A percentile compares a stretch with the other conserved stretches of the same genome.
Evolutionary conservation across 2,329 filamentous ascomycete species (phyloP).

Genomic region (Colletotrichum noveboracense): DNA sequence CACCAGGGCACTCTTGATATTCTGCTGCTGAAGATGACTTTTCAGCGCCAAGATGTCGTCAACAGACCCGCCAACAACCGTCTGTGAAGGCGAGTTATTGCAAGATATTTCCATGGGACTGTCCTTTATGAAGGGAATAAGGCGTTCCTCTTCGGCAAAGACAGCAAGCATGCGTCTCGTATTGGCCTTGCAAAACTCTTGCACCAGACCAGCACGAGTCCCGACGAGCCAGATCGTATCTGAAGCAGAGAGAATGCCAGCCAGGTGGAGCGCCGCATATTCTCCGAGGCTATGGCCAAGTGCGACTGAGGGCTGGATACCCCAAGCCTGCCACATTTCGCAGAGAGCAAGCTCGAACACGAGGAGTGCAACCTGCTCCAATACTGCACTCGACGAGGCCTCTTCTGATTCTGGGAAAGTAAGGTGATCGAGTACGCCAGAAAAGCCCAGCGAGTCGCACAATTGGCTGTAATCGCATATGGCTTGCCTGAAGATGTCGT

Average conservation of each 20-base stretch:
- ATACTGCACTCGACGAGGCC: accelerated
- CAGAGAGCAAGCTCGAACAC: conserved; percentile 47
- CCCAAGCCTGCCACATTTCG: conserved; percentile 42
- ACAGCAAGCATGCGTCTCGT: conserved; percentile 7
- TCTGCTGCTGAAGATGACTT: neutral
- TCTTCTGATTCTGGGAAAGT: neutral
- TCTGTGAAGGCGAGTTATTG: neutral
- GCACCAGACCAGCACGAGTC: neutral
- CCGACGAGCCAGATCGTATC: conserved; percentile 7
- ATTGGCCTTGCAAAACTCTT: neutral
- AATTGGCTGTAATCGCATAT: neutral
- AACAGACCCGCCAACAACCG: neutral
- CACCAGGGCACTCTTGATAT: neutral
- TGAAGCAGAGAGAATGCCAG: conserved; percentile 49
- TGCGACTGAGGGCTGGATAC: conserved; percentile 46
- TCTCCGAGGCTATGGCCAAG: conserved; percentile 64
- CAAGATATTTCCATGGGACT: neutral
- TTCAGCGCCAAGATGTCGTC: neutral
- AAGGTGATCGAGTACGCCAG: neutral
- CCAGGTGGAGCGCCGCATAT: conserved; percentile 65
- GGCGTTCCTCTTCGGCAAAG: neutral
- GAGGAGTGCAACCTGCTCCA: conserved; percentile 41
- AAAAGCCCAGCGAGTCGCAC: neutral
- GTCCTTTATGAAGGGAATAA: neutral
- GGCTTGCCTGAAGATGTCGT: neutral